Conservation (phyloP, 2,329 filamentous ascomycete genomes). For the Alternaria tenuissima region DNA sequence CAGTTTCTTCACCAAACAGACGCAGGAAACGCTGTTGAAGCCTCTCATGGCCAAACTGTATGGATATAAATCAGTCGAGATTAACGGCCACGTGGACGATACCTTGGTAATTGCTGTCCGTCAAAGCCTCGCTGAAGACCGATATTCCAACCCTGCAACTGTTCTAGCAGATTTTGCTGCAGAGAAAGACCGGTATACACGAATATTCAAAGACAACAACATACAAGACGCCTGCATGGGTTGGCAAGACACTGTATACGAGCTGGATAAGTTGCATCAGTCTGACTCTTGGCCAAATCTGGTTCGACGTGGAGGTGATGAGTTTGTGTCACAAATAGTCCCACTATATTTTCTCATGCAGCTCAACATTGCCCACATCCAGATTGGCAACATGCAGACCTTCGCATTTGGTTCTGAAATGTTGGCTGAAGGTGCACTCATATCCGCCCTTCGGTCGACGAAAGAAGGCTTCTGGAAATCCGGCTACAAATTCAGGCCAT, state of each 20-base stretch:
- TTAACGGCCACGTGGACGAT: slow-evolving; percentile 15
- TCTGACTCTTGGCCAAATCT: slow-evolving; percentile 21
- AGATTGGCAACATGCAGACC: slow-evolving; percentile 11
- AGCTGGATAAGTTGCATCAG: slow-evolving; percentile 16
- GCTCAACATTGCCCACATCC: slow-evolving; percentile 25
- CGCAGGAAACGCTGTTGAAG: slow-evolving; percentile 23
- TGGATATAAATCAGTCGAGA: slow-evolving; percentile 18
- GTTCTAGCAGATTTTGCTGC: slow-evolving; percentile 14
- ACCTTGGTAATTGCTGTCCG: slow-evolving; percentile 16
- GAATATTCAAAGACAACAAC: slow-evolving; percentile 10
- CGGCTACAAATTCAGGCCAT: slow-evolving; percentile 13
- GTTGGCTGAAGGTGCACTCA: slow-evolving; percentile 11
- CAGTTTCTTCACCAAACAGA: slow-evolving; percentile 27
- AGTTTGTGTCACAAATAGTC: slow-evolving; percentile 22
- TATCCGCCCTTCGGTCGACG: slow-evolving; percentile 2
- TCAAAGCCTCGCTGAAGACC: slow-evolving; percentile 18
- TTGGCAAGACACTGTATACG: slow-evolving; percentile 22
- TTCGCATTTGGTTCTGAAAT: background rate
- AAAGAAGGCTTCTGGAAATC: slow-evolving; percentile 17
- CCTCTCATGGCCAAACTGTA: slow-evolving; percentile 22
- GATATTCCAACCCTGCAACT: slow-evolving; percentile 14
- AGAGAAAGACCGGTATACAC: slow-evolving; percentile 21
- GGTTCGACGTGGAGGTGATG: slow-evolving; percentile 7
- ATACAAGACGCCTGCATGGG: background rate
- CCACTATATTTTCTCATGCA: slow-evolving; percentile 26